Evolutionary conservation across 2,329 filamentous ascomycete genomes (phyloP).

Genomic region (Neonectria faginata): DNA sequence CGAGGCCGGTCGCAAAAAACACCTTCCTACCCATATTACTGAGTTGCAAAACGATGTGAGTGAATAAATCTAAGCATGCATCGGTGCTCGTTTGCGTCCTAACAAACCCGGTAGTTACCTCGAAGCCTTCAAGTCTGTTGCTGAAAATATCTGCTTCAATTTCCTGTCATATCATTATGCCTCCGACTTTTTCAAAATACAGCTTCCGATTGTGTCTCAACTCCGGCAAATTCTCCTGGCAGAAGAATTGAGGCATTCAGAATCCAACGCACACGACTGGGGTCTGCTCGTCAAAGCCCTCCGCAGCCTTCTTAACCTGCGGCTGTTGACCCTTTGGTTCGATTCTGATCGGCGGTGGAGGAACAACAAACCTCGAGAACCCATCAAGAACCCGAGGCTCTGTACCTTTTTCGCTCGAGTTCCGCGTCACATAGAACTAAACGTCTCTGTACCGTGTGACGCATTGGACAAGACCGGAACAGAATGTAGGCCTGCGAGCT

Average conservation of each 20-base stretch:
- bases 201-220: conserved; percentile 4
- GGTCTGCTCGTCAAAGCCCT: background rate
- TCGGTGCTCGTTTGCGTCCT: background rate
- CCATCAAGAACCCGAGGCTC: conserved; percentile 1
- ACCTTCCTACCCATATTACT: conserved; percentile 3
- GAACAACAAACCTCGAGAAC: conserved; percentile 6
- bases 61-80: background rate
- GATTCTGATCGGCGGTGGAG: conserved; percentile 14
- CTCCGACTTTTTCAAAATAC: background rate
- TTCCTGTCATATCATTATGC: conserved; percentile 2
- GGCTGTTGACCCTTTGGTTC: conserved; percentile 8
- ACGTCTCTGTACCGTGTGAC: background rate
- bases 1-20: background rate
- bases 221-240: background rate
- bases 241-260: background rate
- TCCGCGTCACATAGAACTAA: background rate
- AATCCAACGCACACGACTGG: background rate
- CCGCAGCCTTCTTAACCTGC: background rate
- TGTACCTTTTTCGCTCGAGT: background rate
- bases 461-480: background rate
- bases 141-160: conserved; percentile 7
- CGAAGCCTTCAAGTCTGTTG: conserved; percentile 4
- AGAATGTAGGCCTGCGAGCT: background rate
- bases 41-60: conserved; percentile 13
- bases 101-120: background rate